Conservation (phyloP, 2,329 filamentous ascomycete genomes). For the Fusarium falciforme region DNA sequence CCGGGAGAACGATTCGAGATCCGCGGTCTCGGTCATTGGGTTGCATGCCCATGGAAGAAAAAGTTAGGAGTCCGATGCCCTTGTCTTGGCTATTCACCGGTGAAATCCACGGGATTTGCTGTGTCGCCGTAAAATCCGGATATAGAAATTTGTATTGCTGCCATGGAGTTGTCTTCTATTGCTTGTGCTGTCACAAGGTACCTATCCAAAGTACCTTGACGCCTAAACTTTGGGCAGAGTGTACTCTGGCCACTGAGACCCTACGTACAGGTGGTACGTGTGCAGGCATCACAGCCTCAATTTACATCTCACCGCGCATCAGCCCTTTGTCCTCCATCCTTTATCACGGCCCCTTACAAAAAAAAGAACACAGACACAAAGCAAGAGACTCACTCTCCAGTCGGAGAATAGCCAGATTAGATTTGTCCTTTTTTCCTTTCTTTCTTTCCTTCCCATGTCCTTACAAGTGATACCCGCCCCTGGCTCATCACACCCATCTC, state of each 20-base stretch:
- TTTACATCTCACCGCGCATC: slow-evolving; percentile 22
- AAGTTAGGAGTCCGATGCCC: not conserved
- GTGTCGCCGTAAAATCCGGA: not conserved
- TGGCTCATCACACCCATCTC: slow-evolving; percentile 1
- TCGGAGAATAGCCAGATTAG: not conserved
- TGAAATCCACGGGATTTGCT: not conserved
- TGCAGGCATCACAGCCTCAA: slow-evolving; percentile 35
- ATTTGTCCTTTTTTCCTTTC: not conserved
- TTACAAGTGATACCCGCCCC: not conserved
- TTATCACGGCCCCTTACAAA: not conserved
- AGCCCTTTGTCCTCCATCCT: slow-evolving; percentile 24
- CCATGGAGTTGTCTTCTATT: not conserved
- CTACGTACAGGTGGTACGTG: slow-evolving; percentile 25
- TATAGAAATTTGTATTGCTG: not conserved
- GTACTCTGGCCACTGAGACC: not conserved
- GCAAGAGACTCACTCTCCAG: not conserved
- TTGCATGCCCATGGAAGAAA: not conserved
- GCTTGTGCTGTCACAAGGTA: not conserved
- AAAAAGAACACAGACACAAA: not conserved
- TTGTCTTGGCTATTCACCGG: not conserved
- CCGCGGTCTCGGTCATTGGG: slow-evolving; percentile 18
- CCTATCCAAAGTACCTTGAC: not conserved
- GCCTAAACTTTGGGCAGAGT: not conserved
- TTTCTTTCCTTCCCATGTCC: not conserved
- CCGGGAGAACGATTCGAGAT: slow-evolving; percentile 16